phyloP scores from a whole-genome alignment of 306 rosid genomes.

The Trifolium subterraneum region DNA sequence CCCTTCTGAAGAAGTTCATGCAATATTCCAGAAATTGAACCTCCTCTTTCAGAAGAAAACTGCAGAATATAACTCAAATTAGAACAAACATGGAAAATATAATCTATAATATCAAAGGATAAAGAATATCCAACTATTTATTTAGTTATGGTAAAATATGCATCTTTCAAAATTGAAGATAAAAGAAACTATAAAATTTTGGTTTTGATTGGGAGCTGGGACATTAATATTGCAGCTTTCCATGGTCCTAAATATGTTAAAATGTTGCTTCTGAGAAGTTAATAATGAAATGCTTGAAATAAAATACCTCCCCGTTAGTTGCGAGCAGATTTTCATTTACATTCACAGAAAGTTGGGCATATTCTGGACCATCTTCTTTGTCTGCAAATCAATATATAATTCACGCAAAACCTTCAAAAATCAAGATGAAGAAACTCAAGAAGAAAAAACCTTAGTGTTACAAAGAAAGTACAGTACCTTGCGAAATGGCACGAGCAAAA shows the following conservation, averaged over 20 bases:
- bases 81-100: constrained; percentile 12
- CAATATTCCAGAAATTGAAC: constrained; percentile 58
- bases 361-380: constrained; percentile 57
- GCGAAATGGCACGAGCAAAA: constrained; percentile 49
- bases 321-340: constrained; percentile 63
- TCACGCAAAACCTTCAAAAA: constrained; percentile 18
- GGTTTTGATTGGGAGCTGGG: constrained; percentile 8
- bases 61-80: constrained; percentile 46
- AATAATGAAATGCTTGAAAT: constrained; percentile 30
- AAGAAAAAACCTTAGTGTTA: constrained; percentile 2
- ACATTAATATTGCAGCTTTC: constrained; percentile 8
- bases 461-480: constrained; percentile 48
- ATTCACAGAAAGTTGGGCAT: constrained; percentile 57
- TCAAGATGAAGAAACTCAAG: not conserved
- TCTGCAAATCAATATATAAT: constrained; percentile 53
- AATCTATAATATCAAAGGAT: constrained; percentile 12
- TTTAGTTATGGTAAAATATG: constrained; percentile 12
- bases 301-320: constrained; percentile 54
- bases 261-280: constrained; percentile 8
- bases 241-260: not conserved
- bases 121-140: constrained; percentile 5
- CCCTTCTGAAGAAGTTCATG: constrained; percentile 72
- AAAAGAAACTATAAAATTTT: constrained; percentile 16
- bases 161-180: constrained; percentile 19
- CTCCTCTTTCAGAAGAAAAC: constrained; percentile 57